Percentiles rank a stretch among this genome's conserved stretches.
These are phyloP conservation scores for Podaxis sp. DNA, from an alignment of 768 basidiomycete species.

Conservation along the genomic window DNA sequence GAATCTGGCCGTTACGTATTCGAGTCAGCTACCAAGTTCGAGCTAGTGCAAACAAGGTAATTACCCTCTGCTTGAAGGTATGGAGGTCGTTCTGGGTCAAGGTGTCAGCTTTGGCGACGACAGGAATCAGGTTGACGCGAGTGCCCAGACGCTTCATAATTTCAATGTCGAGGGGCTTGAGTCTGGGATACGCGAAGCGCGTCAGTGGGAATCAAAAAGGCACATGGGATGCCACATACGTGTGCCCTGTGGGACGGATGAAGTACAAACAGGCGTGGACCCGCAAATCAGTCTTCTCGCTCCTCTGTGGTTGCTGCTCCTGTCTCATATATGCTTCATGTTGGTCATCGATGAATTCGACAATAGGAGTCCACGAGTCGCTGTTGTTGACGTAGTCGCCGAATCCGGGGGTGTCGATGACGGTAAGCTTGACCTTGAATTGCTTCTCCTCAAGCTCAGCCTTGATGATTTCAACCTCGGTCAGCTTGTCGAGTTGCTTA, in stretches of 20 bases:
- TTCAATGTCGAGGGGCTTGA: slow-evolving; percentile 98
- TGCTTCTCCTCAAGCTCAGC: slow-evolving; percentile 98
- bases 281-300: slow-evolving; percentile 91
- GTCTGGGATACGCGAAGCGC: slow-evolving; percentile 36
- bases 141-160: slow-evolving; percentile 99
- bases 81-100: slow-evolving; percentile 91
- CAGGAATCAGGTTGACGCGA: slow-evolving; percentile 96
- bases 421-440: slow-evolving; percentile 99
- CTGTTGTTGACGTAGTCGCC: slow-evolving; percentile 99
- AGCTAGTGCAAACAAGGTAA: slow-evolving; percentile 21
- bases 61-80: slow-evolving; percentile 91
- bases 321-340: slow-evolving; percentile 96
- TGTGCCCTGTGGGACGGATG: slow-evolving; percentile 93
- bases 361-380: slow-evolving; percentile 97
- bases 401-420: slow-evolving; percentile 98
- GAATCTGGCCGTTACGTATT: slow-evolving; percentile 51
- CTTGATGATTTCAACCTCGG: slow-evolving; percentile 99
- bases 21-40: slow-evolving; percentile 17
- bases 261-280: slow-evolving; percentile 98
- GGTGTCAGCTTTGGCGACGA: slow-evolving; percentile 97
- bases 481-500: slow-evolving; percentile 98
- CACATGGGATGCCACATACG: slow-evolving; percentile 54
- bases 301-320: slow-evolving; percentile 97
- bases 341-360: slow-evolving; percentile 97
- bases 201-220: slow-evolving; percentile 9